A percentile compares a stretch with the other conserved stretches of the same genome.
phyloP scores from a whole-genome alignment of 805 yeast genomes.

The Nakazawaea wyomingensis region DNA sequence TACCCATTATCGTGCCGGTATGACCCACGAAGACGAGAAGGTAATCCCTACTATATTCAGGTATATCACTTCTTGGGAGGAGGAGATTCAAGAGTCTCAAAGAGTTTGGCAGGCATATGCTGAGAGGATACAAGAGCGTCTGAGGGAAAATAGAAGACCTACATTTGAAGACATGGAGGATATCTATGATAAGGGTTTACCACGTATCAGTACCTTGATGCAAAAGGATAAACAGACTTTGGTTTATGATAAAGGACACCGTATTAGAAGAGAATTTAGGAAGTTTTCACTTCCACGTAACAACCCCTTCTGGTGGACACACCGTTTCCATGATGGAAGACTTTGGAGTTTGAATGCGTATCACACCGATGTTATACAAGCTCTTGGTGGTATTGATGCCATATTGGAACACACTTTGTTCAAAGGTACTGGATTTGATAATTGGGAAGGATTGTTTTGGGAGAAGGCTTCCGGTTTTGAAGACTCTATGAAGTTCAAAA shows the following conservation, averaged over 20 bases:
- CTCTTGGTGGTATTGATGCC: slow-evolving; percentile 95
- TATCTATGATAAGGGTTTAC: slow-evolving; percentile 95
- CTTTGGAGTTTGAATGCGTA: slow-evolving; percentile 92
- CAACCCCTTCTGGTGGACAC: slow-evolving; percentile 97
- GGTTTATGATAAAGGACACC: slow-evolving; percentile 92
- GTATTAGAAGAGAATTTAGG: slow-evolving; percentile 75
- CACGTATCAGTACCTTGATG: slow-evolving; percentile 90
- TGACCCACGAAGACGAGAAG: slow-evolving; percentile 76
- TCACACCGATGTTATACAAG: slow-evolving; percentile 93
- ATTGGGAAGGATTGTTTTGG: slow-evolving; percentile 99
- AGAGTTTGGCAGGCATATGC: slow-evolving; percentile 98
- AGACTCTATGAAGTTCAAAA: slow-evolving; percentile 90
- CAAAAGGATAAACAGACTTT: slow-evolving; percentile 93
- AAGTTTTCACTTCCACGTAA: slow-evolving; percentile 65
- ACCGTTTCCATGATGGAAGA: slow-evolving; percentile 89
- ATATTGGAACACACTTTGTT: slow-evolving; percentile 91
- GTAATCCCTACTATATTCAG: slow-evolving; percentile 90
- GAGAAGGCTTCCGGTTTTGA: slow-evolving; percentile 97
- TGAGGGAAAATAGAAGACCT: slow-evolving; percentile 75
- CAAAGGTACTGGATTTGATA: slow-evolving; percentile 94
- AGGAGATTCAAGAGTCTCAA: slow-evolving; percentile 89
- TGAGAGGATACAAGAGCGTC: slow-evolving; percentile 79
- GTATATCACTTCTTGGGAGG: slow-evolving; percentile 93
- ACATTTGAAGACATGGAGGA: slow-evolving; percentile 92
- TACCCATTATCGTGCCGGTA: slow-evolving; percentile 90